These are phyloP conservation scores for Phoma sp. DNA, from an alignment of 2,329 filamentous ascomycete species.

Conservation along the genomic window DNA sequence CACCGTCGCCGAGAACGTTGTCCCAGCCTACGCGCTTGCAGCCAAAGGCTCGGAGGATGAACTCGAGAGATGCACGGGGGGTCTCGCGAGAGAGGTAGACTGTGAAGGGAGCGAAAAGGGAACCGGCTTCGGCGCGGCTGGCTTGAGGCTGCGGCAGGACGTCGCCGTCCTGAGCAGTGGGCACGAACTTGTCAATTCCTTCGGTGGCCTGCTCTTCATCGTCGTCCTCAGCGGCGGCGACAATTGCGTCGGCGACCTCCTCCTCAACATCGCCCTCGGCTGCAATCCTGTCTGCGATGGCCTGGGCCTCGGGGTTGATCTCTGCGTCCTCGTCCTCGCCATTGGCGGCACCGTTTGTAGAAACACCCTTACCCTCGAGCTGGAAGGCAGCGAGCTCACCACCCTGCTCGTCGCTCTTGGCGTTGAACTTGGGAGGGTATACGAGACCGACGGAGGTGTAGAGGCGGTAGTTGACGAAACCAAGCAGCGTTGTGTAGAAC, in stretches of 20 bases:
- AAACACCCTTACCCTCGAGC: slow-evolving; percentile 75
- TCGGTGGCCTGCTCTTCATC: slow-evolving; percentile 47
- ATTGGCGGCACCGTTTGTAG: slow-evolving; percentile 38
- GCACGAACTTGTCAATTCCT: slow-evolving; percentile 89
- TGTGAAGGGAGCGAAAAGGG: slow-evolving; percentile 87
- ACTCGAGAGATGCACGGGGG: slow-evolving; percentile 87
- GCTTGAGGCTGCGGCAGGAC: slow-evolving; percentile 79
- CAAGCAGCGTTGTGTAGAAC: slow-evolving; percentile 95
- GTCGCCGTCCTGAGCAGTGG: slow-evolving; percentile 83
- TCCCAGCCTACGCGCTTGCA: slow-evolving; percentile 98
- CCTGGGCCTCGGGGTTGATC: slow-evolving; percentile 55
- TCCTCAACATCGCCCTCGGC: slow-evolving; percentile 48
- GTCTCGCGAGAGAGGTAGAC: slow-evolving; percentile 95
- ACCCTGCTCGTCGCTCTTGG: slow-evolving; percentile 83
- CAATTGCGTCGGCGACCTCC: slow-evolving; percentile 39
- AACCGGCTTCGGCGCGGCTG: slow-evolving; percentile 70
- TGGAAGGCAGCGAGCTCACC: slow-evolving; percentile 92
- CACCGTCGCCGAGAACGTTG: slow-evolving; percentile 84
- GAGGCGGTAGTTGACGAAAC: slow-evolving; percentile 94
- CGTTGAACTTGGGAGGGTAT: slow-evolving; percentile 94
- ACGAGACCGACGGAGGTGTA: slow-evolving; percentile 92
- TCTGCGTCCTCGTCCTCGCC: slow-evolving; percentile 33
- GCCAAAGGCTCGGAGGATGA: slow-evolving; percentile 90
- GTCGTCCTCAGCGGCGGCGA: slow-evolving; percentile 27
- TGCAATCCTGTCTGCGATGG: slow-evolving; percentile 56